These are phyloP conservation scores for Globisporangium spinosum DNA, from an alignment of 352 stramenopile species.

Conservation along the genomic window DNA sequence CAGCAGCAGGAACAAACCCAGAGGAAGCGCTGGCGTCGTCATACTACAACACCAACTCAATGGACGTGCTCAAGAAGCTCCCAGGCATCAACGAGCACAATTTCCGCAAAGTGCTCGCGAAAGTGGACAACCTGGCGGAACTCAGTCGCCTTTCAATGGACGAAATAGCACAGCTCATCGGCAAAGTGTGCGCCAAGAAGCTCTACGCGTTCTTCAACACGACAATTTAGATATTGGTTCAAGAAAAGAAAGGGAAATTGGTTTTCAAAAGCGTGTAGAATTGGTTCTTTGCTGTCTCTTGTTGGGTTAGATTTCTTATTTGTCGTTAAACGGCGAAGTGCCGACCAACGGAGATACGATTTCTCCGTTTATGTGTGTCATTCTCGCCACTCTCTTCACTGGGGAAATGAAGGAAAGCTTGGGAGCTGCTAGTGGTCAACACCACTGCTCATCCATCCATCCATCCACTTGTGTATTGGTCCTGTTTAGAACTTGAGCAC, in stretches of 20 bases:
- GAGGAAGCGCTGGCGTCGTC: constrained; percentile 56
- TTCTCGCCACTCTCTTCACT: not conserved
- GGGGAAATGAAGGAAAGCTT: not conserved
- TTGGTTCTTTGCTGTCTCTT: constrained; percentile 6
- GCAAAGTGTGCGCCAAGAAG: constrained; percentile 69
- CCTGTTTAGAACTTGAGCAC: constrained; percentile 81
- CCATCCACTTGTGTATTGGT: not conserved
- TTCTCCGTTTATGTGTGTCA: constrained; percentile 11
- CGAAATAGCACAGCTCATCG: constrained; percentile 64
- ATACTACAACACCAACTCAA: constrained; percentile 88
- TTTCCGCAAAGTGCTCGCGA: constrained; percentile 70
- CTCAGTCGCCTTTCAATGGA: constrained; percentile 64
- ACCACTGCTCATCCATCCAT: not conserved
- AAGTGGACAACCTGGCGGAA: constrained; percentile 70
- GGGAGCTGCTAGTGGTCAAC: not conserved
- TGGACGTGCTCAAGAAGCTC: constrained; percentile 94
- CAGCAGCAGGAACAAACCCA: constrained; percentile 47
- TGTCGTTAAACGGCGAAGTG: not conserved
- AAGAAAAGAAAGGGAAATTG: constrained; percentile 3
- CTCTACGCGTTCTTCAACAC: constrained; percentile 82
- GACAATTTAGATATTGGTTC: constrained; percentile 27
- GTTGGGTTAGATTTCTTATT: not conserved
- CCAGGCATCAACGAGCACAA: constrained; percentile 96
- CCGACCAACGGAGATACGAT: constrained; percentile 11
- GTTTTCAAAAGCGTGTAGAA: constrained; percentile 3